These are phyloP conservation scores for Suillus plorans DNA, from an alignment of 768 basidiomycete species.

Conservation along the genomic window DNA sequence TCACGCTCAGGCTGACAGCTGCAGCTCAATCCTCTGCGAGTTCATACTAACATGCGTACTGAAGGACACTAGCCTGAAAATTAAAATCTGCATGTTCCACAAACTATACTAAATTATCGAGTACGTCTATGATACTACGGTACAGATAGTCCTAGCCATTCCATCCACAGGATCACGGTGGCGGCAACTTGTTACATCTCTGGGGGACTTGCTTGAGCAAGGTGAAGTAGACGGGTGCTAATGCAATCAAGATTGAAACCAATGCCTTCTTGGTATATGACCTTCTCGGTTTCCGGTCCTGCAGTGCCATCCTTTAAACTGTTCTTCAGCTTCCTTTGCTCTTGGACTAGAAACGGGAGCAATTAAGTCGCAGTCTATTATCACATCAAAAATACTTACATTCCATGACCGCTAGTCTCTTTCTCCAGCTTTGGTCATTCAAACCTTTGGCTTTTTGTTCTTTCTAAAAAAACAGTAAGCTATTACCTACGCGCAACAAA, in stretches of 20 bases:
- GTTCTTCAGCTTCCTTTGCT: not conserved
- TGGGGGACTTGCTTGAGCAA: not conserved
- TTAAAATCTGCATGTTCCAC: not conserved
- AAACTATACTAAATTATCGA: not conserved
- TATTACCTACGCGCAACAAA: not conserved
- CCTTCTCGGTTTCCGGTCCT: not conserved
- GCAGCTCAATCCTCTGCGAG: not conserved
- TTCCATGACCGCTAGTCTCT: not conserved
- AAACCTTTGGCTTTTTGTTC: not conserved
- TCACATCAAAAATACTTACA: not conserved
- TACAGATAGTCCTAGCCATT: not conserved
- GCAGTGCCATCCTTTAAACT: not conserved
- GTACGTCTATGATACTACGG: not conserved
- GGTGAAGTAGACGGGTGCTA: not conserved
- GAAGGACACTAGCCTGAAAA: not conserved
- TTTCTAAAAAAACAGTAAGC: not conserved
- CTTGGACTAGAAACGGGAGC: not conserved
- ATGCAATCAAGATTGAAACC: not conserved
- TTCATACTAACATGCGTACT: not conserved
- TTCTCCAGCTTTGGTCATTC: not conserved
- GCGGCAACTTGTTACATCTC: not conserved
- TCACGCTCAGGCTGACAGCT: not conserved
- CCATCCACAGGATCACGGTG: not conserved
- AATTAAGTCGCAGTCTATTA: not conserved
- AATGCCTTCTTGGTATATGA: not conserved